Conservation (phyloP, 148 eudicot genomes). For the Nyssa sinensis region DNA sequence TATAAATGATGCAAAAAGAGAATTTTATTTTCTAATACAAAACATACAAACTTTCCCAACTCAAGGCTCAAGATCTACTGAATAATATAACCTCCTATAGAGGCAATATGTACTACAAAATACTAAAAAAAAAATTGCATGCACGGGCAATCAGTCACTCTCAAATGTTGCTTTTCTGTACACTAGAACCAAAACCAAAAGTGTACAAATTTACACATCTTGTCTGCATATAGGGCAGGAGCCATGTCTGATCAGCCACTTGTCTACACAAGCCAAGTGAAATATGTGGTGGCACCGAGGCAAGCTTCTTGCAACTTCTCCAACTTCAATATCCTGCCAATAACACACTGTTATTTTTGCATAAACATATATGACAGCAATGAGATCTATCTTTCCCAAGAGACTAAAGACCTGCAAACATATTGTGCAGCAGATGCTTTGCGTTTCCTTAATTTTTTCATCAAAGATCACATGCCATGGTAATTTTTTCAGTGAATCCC, state of each 20-base stretch:
- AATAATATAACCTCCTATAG: not conserved
- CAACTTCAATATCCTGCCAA: conserved; percentile 50
- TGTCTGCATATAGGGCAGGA: conserved; percentile 62
- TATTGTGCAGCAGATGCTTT: conserved; percentile 49
- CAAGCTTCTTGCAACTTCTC: conserved; percentile 51
- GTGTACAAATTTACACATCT: conserved; percentile 18
- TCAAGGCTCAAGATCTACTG: not conserved
- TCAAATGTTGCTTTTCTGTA: conserved; percentile 7
- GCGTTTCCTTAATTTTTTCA: conserved; percentile 22
- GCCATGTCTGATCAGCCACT: conserved; percentile 45
- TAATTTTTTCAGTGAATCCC: conserved; percentile 37
- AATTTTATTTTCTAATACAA: not conserved
- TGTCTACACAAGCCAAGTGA: conserved; percentile 51
- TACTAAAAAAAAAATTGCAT: not conserved
- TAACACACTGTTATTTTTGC: conserved; percentile 3
- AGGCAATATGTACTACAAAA: not conserved
- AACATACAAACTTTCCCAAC: not conserved
- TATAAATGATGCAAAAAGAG: not conserved
- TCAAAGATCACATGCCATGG: conserved; percentile 45
- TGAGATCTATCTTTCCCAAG: not conserved
- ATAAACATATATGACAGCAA: not conserved
- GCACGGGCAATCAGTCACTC: not conserved
- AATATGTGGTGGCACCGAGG: conserved; percentile 52
- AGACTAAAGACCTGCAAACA: conserved; percentile 51
- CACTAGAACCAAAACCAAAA: not conserved